A percentile compares a stretch with the other conserved stretches of the same genome.
Conservation (phyloP, 176 grass and related monocot genomes). For the Phragmites australis region DNA sequence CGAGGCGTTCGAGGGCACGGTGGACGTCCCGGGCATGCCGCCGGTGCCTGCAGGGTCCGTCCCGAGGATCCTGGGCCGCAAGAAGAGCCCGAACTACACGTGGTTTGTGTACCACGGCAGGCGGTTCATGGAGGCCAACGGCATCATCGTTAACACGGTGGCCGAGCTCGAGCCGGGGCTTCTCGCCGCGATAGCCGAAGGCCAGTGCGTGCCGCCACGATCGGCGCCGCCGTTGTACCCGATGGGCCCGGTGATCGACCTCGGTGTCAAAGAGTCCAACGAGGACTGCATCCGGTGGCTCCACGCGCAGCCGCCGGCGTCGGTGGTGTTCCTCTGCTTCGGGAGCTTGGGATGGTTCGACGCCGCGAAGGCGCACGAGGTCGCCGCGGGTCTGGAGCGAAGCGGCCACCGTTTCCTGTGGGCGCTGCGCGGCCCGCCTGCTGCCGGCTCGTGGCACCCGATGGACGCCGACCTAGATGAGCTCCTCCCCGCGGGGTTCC, state of each 20-base stretch:
- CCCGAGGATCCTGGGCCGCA: constrained; percentile 32
- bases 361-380: constrained; percentile 36
- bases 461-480: constrained; percentile 12
- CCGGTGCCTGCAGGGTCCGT: constrained; percentile 36
- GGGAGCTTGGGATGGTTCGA: constrained; percentile 57
- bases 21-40: constrained; percentile 50
- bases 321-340: constrained; percentile 65
- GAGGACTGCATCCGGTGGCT: constrained; percentile 55
- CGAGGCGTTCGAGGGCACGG: constrained; percentile 10
- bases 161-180: constrained; percentile 37
- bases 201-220: constrained; percentile 23
- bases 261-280: background rate
- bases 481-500: constrained; percentile 51
- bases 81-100: constrained; percentile 35
- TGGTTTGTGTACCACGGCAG: constrained; percentile 65
- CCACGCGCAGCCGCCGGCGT: constrained; percentile 48
- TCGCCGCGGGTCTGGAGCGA: constrained; percentile 52
- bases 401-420: constrained; percentile 61
- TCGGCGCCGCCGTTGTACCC: constrained; percentile 45
- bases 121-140: constrained; percentile 44
- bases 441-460: background rate
- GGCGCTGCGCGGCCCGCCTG: constrained; percentile 27
- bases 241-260: constrained; percentile 45
- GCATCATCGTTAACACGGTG: constrained; percentile 64
- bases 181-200: constrained; percentile 25